These are phyloP conservation scores for Colletotrichum gloeosporioides DNA, from an alignment of 2,329 filamentous ascomycete species.

Conservation along the genomic window DNA sequence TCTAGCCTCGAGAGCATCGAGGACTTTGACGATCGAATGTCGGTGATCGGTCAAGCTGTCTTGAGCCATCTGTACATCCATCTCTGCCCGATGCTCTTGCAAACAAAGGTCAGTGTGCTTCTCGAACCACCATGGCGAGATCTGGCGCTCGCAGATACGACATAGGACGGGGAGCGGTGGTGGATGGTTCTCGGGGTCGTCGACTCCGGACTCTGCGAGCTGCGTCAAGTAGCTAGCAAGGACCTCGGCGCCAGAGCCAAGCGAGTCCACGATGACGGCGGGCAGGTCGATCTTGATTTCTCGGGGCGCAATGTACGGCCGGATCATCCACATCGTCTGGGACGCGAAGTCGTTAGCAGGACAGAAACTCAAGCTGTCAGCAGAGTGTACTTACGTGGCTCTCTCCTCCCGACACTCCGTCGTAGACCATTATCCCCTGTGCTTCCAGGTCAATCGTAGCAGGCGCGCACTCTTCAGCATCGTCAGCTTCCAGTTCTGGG, in stretches of 20 bases:
- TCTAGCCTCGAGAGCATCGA: conserved; percentile 87
- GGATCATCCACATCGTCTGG: conserved; percentile 99
- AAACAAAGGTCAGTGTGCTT: conserved; percentile 97
- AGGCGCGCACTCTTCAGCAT: conserved; percentile 42
- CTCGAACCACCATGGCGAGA: conserved; percentile 99
- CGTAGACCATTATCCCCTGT: conserved; percentile 98
- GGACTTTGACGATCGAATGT: conserved; percentile 90
- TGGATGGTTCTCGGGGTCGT: conserved; percentile 77
- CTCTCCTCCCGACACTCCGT: conserved; percentile 82
- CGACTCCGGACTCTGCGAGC: conserved; percentile 81
- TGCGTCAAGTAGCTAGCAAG: conserved; percentile 92
- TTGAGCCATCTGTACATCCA: conserved; percentile 96
- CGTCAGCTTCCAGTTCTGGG: conserved; percentile 41
- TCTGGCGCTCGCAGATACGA: conserved; percentile 96
- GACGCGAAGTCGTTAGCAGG: background rate
- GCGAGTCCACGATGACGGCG: conserved; percentile 84
- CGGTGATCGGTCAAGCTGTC: conserved; percentile 92
- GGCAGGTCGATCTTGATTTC: conserved; percentile 98
- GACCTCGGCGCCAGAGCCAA: conserved; percentile 93
- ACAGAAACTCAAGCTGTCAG: background rate
- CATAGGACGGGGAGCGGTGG: conserved; percentile 88
- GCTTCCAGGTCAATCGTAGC: conserved; percentile 83
- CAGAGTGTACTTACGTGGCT: conserved; percentile 75
- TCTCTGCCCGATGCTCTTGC: conserved; percentile 94
- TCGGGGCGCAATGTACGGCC: conserved; percentile 84